Conservation (phyloP, 768 basidiomycete species). For the Mrakia blollopis region DNA sequence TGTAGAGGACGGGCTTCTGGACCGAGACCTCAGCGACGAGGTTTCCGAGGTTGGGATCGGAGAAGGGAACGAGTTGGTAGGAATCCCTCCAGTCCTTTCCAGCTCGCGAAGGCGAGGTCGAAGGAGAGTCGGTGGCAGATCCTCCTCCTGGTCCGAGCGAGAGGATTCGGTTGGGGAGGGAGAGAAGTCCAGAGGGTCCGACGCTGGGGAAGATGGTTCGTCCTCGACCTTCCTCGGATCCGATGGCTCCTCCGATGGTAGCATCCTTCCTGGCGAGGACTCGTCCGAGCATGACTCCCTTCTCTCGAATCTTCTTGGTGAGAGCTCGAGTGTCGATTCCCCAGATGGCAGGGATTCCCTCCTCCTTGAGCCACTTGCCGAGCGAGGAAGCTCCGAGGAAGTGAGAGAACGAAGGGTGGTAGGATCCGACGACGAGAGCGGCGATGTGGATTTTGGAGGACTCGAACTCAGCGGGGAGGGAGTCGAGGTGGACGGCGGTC, state of each 20-base stretch:
- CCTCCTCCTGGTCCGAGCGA: constrained; percentile 25
- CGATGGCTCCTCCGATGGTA: constrained; percentile 45
- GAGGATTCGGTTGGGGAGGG: constrained; percentile 45
- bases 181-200: constrained; percentile 32
- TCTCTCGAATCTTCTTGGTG: constrained; percentile 91
- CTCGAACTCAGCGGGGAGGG: constrained; percentile 67
- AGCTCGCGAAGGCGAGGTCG: constrained; percentile 38
- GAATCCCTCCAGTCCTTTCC: constrained; percentile 66
- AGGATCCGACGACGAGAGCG: constrained; percentile 85
- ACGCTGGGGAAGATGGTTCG: constrained; percentile 18
- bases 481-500: constrained; percentile 55
- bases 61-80: constrained; percentile 74
- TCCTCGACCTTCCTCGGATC: constrained; percentile 39
- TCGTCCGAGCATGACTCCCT: constrained; percentile 86
- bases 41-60: constrained; percentile 82
- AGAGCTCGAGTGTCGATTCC: constrained; percentile 94
- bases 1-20: constrained; percentile 60
- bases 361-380: constrained; percentile 89
- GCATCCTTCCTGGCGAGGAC: constrained; percentile 62
- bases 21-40: constrained; percentile 87
- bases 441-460: constrained; percentile 90
- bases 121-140: constrained; percentile 52
- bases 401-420: constrained; percentile 81
- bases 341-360: constrained; percentile 86
- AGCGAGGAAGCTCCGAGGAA: constrained; percentile 85